phyloP scores from a whole-genome alignment of 2,329 filamentous ascomycete species.

The Neonectria ditissima region DNA sequence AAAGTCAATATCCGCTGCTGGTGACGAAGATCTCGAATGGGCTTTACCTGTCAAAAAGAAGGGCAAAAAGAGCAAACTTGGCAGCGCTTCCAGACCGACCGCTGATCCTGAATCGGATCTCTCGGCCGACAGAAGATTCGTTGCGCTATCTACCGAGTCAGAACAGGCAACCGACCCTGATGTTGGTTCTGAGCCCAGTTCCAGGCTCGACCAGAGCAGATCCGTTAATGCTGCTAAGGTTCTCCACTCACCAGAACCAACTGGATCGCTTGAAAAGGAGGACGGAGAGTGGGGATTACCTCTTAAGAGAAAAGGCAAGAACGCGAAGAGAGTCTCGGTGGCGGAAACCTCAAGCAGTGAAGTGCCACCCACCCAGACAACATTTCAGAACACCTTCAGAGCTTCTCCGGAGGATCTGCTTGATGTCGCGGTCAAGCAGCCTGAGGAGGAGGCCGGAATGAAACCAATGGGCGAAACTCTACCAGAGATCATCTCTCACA shows the following conservation, averaged over 20 bases:
- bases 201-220: not conserved
- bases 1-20: not conserved
- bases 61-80: constrained; percentile 45
- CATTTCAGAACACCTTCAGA: not conserved
- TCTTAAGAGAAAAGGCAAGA: constrained; percentile 51
- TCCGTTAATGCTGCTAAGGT: not conserved
- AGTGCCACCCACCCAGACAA: not conserved
- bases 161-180: not conserved
- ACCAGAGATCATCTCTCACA: not conserved
- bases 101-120: not conserved
- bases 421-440: not conserved
- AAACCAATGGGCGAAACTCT: not conserved
- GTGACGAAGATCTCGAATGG: constrained; percentile 32
- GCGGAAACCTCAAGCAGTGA: not conserved
- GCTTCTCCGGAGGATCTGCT: not conserved
- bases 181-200: not conserved
- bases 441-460: constrained; percentile 1
- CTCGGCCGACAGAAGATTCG: not conserved
- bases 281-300: constrained; percentile 35
- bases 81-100: not conserved
- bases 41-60: constrained; percentile 46
- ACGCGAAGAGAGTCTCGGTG: constrained; percentile 24
- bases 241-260: constrained; percentile 1
- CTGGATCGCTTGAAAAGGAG: constrained; percentile 1
- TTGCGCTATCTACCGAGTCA: not conserved